Conservation (phyloP, 2,329 filamentous ascomycete species). For the Nectriaceae sp. region DNA sequence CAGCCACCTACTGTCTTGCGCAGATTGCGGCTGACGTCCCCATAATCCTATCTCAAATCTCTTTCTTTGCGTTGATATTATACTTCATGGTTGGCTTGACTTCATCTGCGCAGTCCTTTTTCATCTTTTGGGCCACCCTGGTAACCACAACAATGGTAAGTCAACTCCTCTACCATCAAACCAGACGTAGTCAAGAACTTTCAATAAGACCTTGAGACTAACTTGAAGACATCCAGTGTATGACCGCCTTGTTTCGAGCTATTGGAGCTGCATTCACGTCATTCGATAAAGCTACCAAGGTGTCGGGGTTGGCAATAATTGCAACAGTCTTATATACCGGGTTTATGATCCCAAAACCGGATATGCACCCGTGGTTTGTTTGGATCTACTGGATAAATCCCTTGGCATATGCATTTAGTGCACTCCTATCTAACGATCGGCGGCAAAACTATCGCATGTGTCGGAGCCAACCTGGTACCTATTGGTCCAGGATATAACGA, state of each 20-base stretch:
- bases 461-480: conserved; percentile 51
- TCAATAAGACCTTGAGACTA: conserved; percentile 5
- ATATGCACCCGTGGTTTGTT: conserved; percentile 63
- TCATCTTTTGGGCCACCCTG: conserved; percentile 61
- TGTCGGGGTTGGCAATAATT: conserved; percentile 51
- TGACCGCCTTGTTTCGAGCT: conserved; percentile 60
- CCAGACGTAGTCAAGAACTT: background rate
- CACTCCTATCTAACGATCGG: conserved; percentile 71
- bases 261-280: conserved; percentile 57
- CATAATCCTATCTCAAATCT: conserved; percentile 59
- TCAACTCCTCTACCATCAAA: background rate
- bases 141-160: conserved; percentile 53
- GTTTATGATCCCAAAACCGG: conserved; percentile 61
- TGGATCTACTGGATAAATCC: conserved; percentile 69
- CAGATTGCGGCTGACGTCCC: conserved; percentile 57
- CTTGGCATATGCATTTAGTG: conserved; percentile 70
- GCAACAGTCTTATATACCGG: conserved; percentile 63
- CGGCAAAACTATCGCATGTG: conserved; percentile 52
- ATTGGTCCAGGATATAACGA: conserved; percentile 49
- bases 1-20: conserved; percentile 59
- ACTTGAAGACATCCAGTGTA: conserved; percentile 36
- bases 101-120: conserved; percentile 54
- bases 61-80: conserved; percentile 56
- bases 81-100: conserved; percentile 67
- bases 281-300: conserved; percentile 61